Evolutionary conservation across 768 basidiomycete species (phyloP), one percentile per base, ranked within the genome.

Genomic region (Amanita molliuscula): DNA sequence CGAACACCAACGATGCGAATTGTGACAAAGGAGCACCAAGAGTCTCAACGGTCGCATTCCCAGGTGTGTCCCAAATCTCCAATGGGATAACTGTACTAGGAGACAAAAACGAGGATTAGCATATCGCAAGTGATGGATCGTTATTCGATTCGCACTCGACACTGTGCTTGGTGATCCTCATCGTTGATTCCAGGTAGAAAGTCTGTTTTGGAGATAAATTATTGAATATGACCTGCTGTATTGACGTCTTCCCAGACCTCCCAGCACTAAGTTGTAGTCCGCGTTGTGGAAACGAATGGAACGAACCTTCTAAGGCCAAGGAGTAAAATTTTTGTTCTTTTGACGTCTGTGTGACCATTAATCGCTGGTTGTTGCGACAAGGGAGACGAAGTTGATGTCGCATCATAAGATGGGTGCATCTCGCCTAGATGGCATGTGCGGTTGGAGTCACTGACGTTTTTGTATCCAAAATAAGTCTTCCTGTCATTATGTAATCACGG

Each of bases 41-140:
- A n/a, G 81, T 77, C 20, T 91, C 85, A 10, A 85, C 77, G 3
- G 89, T 82, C 49, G 82, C 78, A 53, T 84, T 90, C 21, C 88
- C 88, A 0, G 94, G 95, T 58, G 91, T 90, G 61, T 96, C 93
- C 91, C 91, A 96, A 61, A 97, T 81, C 62, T 96, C 89, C 33
- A 97, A 77, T 1, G 92, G 90, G 54, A 96, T 82, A 55, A 95
- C 81, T 36, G 92, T 86, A 66, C 94, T 96, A 64, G 50, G 40
- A 44, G 41, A 44, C 34, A 37, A 50, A 37, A 34, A 26, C 13
- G 15, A 13, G 34, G 18, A 36, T 36, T 10, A 37, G 34, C 5
- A 35, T 37, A 3, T 13, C n/a, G n/a, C n/a, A 18, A 6, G 20
- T 7, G 21, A 16, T 18, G 1, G 8, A 36, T 36, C 25, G 20